Evolutionary conservation across 805 yeast species (phyloP).

Genomic region (Pichia phayaonensis): DNA sequence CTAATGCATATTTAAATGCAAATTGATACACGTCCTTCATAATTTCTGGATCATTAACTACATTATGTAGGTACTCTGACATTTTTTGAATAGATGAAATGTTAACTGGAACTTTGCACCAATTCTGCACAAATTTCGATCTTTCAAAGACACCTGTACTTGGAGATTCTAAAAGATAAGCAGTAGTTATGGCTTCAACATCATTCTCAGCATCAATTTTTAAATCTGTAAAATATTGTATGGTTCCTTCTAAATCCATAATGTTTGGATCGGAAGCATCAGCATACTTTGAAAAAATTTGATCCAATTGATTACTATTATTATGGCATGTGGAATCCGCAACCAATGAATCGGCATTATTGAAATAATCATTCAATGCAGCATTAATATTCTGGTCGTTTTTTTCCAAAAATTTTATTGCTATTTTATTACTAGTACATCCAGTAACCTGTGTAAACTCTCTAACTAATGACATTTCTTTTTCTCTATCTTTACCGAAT

Average conservation of each 20-base stretch:
- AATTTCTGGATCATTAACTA: constrained; percentile 32
- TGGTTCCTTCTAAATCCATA: constrained; percentile 79
- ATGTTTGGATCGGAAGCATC: background rate
- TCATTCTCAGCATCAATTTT: constrained; percentile 65
- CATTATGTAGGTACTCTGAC: constrained; percentile 19
- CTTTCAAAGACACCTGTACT: constrained; percentile 53
- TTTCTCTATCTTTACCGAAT: background rate
- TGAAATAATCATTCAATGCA: constrained; percentile 10
- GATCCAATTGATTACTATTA: constrained; percentile 9
- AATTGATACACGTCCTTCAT: constrained; percentile 59
- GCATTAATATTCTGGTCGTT: constrained; percentile 8
- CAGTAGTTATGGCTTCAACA: constrained; percentile 57
- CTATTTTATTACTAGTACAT: constrained; percentile 28
- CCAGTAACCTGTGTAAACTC: constrained; percentile 36
- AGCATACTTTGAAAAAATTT: constrained; percentile 19
- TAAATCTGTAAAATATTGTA: constrained; percentile 58
- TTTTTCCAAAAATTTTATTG: constrained; percentile 27
- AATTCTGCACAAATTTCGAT: constrained; percentile 45
- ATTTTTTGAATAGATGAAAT: constrained; percentile 4
- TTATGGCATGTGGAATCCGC: background rate
- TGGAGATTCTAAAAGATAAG: constrained; percentile 61
- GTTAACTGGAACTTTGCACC: constrained; percentile 36
- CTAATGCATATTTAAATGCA: constrained; percentile 61
- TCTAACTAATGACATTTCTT: constrained; percentile 6
- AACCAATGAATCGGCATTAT: background rate